Evolutionary conservation across 1,284 basidiomycete species (phyloP).

Genomic region (Trametes versicolor): DNA sequence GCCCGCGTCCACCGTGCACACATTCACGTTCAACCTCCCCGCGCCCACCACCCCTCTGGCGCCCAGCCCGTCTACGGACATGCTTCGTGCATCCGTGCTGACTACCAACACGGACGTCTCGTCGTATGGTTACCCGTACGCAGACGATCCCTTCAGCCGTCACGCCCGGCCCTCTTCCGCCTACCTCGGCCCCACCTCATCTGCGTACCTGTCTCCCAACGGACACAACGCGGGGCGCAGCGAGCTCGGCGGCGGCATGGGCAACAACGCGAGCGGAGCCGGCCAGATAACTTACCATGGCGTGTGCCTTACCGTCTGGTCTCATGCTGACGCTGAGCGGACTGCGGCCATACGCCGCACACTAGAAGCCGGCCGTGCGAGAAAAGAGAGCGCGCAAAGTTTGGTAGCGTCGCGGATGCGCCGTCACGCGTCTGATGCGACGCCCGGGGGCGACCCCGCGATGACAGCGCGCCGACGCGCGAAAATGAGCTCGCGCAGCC

Average conservation of each 20-base stretch:
- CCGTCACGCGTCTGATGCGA: slow-evolving; percentile 59
- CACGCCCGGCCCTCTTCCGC: slow-evolving; percentile 76
- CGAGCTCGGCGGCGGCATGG: slow-evolving; percentile 51
- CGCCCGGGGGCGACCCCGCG: slow-evolving; percentile 60
- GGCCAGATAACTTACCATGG: slow-evolving; percentile 83
- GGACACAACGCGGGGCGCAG: slow-evolving; percentile 39
- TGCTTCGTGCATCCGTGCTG: slow-evolving; percentile 77
- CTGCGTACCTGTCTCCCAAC: slow-evolving; percentile 60
- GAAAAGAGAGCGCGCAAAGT: slow-evolving; percentile 83
- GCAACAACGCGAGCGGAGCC: slow-evolving; percentile 45
- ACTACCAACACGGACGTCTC: slow-evolving; percentile 64
- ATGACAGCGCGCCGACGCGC: slow-evolving; percentile 63
- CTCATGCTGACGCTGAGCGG: slow-evolving; percentile 89
- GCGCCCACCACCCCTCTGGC: slow-evolving; percentile 77
- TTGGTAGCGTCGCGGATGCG: slow-evolving; percentile 70
- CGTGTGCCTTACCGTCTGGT: slow-evolving; percentile 93
- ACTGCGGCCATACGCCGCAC: slow-evolving; percentile 84
- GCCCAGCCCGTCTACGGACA: slow-evolving; percentile 72
- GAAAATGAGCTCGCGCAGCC: slow-evolving; percentile 67
- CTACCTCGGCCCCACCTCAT: slow-evolving; percentile 73
- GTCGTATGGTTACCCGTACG: slow-evolving; percentile 73
- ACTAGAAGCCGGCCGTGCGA: slow-evolving; percentile 76
- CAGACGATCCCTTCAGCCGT: slow-evolving; percentile 75
- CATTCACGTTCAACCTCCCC: slow-evolving; percentile 88
- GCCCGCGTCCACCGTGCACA: slow-evolving; percentile 92